Base-by-base conservation (phyloP, 1,284 basidiomycete species). In the Heterobasidion occidentale region DNA sequence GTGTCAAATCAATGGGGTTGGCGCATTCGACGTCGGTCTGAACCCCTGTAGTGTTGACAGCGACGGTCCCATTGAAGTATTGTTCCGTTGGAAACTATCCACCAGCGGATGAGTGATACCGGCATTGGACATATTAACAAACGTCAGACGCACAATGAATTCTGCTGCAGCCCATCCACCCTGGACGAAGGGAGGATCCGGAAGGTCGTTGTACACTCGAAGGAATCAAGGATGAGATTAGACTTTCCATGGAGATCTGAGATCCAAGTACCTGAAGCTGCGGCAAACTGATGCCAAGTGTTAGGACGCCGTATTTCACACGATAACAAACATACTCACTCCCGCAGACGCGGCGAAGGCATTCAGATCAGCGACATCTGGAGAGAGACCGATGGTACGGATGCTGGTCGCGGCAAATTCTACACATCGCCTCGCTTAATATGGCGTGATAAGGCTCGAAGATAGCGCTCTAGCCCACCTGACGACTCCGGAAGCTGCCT, bases 321-420 rank as follows among this genome's bases (percentile, higher is more conserved):
- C 51, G 9, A 2, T n/a, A 56, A 20, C 53, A 48, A 52, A 6
- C 15, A 15, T 6, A 70, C 77, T 60, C 62, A 80, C 78, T 20
- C 85, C 84, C 19, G 81, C 77, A 7, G 84, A 78, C 36, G 84
- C 77, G 8, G 78, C 68, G 62, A 85, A 86, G 12, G 76, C 71
- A 45, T 73, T 76, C 47, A 86, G 61, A 27, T 77, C 65, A n/a
- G 61, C 53, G 7, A 77, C 65, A 53, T 74, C 69, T 14, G 76
- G 72, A 5, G 70, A 68, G 34, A 82, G 72, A 7, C 74, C 77
- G 45, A 84, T 60, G 5, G 59, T 62, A 42, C 71, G 67, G 36
- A 62, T 71, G 60, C 76, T 77, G 1, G 68, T 72, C n/a, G 74
- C 76, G 3, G 57, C 61, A 38, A 66, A 57, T 19, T 60, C 79